Percentiles rank a stretch among this genome's conserved stretches.
Conservation (phyloP, 495 filamentous ascomycete species). For the Saxispiralis lemnorum region DNA sequence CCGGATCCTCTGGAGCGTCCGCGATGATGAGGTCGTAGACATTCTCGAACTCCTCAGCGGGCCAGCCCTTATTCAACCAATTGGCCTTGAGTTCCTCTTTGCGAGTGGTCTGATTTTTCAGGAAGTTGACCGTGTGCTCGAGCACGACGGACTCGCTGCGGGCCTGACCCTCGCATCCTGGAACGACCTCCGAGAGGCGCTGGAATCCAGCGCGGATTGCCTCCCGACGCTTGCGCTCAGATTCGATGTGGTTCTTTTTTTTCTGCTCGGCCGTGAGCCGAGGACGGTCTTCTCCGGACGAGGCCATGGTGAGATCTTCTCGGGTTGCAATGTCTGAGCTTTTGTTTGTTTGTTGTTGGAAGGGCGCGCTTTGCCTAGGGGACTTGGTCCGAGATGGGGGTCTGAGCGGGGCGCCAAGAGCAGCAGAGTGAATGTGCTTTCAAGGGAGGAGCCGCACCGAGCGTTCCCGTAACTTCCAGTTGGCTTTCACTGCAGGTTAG, state of each 20-base stretch:
- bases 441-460: too few relatives aligned
- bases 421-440: too few relatives aligned
- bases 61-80: conserved; percentile 1
- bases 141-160: conserved; percentile 74
- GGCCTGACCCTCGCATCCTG: conserved; percentile 65
- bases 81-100: conserved; percentile 40
- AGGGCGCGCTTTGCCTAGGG: not conserved
- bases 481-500: too few relatives aligned
- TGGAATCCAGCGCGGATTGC: conserved; percentile 82
- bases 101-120: conserved; percentile 45
- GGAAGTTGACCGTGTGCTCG: conserved; percentile 54
- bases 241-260: conserved; percentile 79
- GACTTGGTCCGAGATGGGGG: too few relatives aligned
- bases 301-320: too few relatives aligned
- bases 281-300: conserved; percentile 36
- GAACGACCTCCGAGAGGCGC: conserved; percentile 61
- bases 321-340: not conserved
- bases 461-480: too few relatives aligned
- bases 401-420: too few relatives aligned
- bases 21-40: not conserved
- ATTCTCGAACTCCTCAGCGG: conserved; percentile 2
- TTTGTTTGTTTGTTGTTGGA: not conserved
- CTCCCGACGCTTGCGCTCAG: conserved; percentile 75
- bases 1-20: too few relatives aligned
- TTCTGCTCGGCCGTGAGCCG: conserved; percentile 72